phyloP scores from a whole-genome alignment of 73 alveolate species.

The Urostyla sp. region DNA sequence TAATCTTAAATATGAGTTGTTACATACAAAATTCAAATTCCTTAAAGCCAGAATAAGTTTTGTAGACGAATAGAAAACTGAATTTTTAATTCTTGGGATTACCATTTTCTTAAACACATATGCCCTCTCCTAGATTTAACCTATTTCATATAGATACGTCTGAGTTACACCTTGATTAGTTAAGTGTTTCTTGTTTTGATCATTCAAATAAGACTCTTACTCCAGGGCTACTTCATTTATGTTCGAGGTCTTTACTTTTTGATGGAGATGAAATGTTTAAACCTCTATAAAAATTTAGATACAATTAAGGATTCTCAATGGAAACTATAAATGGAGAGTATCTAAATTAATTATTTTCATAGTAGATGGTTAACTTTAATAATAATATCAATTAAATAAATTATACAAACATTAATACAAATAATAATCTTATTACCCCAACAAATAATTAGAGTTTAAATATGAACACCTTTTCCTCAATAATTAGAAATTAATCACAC shows the following conservation, averaged over 20 bases:
- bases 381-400: no score
- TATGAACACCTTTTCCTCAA: no score
- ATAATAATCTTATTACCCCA: no score
- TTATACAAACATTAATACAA: no score
- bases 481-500: no score
- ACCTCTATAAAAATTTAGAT: constrained; percentile 27
- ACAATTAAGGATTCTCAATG: neutral
- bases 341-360: neutral
- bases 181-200: neutral
- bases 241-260: constrained; percentile 9
- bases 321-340: constrained; percentile 26
- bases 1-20: no score
- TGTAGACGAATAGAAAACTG: no score
- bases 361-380: no score
- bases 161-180: neutral
- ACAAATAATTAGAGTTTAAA: no score
- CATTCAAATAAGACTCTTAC: neutral
- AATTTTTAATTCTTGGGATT: constrained; percentile 14
- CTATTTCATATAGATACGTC: constrained; percentile 35
- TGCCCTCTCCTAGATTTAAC: constrained; percentile 39
- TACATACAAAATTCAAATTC: no score
- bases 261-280: neutral
- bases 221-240: constrained; percentile 31
- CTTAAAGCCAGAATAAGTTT: no score
- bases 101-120: constrained; percentile 26